Percentiles rank a stretch among this genome's conserved stretches.
Evolutionary conservation across 768 basidiomycete species (phyloP).

Genomic region (Tulasnella sp.): DNA sequence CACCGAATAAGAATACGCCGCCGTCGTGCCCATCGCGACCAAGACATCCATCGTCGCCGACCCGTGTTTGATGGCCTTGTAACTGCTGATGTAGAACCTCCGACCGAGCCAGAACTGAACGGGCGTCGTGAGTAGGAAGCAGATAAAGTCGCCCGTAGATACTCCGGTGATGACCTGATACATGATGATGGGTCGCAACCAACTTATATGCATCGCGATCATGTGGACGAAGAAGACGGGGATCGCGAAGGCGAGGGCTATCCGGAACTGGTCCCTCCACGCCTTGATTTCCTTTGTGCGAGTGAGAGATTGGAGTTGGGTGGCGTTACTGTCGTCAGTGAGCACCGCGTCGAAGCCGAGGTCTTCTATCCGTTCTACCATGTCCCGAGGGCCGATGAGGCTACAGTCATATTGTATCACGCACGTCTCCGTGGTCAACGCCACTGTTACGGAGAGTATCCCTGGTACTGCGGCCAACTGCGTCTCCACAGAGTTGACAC

Average conservation of each 20-base stretch:
- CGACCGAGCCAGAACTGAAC: constrained; percentile 86
- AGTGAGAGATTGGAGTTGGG: constrained; percentile 76
- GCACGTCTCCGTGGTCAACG: constrained; percentile 65
- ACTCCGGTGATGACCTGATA: constrained; percentile 51
- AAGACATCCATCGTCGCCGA: constrained; percentile 97
- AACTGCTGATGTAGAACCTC: constrained; percentile 83
- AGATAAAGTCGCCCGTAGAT: constrained; percentile 71
- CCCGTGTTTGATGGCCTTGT: constrained; percentile 80
- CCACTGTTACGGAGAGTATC: constrained; percentile 57
- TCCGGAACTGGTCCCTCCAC: constrained; percentile 71
- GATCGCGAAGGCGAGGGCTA: constrained; percentile 66
- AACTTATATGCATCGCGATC: constrained; percentile 61
- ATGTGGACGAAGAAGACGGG: constrained; percentile 93
- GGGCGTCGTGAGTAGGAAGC: constrained; percentile 71
- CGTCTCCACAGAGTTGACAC: constrained; percentile 64
- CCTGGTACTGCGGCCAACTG: constrained; percentile 63
- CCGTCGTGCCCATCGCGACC: constrained; percentile 87
- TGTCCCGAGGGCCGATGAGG: constrained; percentile 67
- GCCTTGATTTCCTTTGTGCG: constrained; percentile 86
- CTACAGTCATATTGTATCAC: constrained; percentile 65
- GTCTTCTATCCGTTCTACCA: constrained; percentile 79
- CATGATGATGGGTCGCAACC: constrained; percentile 43
- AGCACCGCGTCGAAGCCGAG: constrained; percentile 87
- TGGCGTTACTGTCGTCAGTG: constrained; percentile 65
- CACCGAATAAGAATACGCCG: constrained; percentile 87